A percentile compares a stretch with the other conserved stretches of the same genome.
phyloP scores from a whole-genome alignment of 306 rosid genomes.

The Coriaria nepalensis region DNA sequence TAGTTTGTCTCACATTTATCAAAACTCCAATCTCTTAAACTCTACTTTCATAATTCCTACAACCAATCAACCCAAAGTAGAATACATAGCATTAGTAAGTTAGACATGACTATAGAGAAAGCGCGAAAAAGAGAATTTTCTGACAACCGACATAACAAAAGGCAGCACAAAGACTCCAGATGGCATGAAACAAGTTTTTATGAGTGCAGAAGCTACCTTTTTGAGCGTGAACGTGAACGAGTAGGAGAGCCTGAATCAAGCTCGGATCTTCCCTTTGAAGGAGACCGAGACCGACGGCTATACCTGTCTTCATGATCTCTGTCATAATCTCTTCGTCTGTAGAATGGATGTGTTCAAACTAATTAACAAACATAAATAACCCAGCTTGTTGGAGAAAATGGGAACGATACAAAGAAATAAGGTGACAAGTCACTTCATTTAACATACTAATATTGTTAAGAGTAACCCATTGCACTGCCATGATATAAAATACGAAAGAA shows the following conservation, averaged over 20 bases:
- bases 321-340: conserved; percentile 73
- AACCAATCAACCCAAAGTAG: too few relatives aligned
- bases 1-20: too few relatives aligned
- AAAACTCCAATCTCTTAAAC: too few relatives aligned
- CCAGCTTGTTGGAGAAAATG: too few relatives aligned
- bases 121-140: not conserved
- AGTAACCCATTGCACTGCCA: too few relatives aligned
- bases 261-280: conserved; percentile 51
- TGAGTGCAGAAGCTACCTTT: conserved; percentile 39
- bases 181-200: too few relatives aligned
- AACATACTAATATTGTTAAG: too few relatives aligned
- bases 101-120: not conserved
- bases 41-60: too few relatives aligned
- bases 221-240: conserved; percentile 90
- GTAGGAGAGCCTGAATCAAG: conserved; percentile 68
- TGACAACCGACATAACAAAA: too few relatives aligned
- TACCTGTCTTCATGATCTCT: conserved; percentile 62
- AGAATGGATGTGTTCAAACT: not conserved
- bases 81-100: too few relatives aligned
- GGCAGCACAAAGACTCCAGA: too few relatives aligned
- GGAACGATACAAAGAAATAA: not conserved
- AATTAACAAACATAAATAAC: not conserved
- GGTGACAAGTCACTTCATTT: not conserved
- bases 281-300: conserved; percentile 52
- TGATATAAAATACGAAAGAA: too few relatives aligned